Base-by-base conservation (phyloP, 768 basidiomycete species). In the Albatrellus ellisii region DNA sequence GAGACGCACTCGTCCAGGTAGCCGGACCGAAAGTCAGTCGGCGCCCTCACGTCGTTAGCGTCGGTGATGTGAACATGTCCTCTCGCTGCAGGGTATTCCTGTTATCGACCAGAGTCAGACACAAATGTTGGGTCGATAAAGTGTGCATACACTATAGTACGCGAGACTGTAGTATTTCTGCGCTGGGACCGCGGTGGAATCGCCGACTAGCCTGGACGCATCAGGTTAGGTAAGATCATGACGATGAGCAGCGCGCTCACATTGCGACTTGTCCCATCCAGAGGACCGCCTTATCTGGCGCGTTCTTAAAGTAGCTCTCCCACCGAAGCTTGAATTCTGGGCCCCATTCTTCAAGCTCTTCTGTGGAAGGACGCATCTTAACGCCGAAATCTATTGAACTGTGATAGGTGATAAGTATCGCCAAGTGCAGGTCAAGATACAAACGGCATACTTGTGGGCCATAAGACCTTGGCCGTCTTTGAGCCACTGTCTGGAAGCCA, bases 261-360 rank as follows among this genome's bases (percentile, higher is more conserved):
- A 62, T 64, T 3, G 68, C 56, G 17, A 67, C 46, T 0, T 62
- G 46, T 0, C 64, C 66, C 10, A 75, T 51, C 33, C 66, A 59
- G 45, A 70, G 50, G 3, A 73, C 68, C 8, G 75, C 66, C 50
- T 78, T 79, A 51, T 79, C 79, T 0, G 70, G 68, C 2, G 61
- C 63, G 21, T 61, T 56, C 20, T 56, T 66, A 31, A 72, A 79
- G 53, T 68, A 72, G 10, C 57, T 53, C 6, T 65, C 56, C 77
- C 76, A 78, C 31, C 64, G 57, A 18, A 59, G 36, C 21, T 61
- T 52, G 50, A 79, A 79, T 4, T 54, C 62, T 6, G 70, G 63
- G 0, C 65, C 64, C 26, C 79, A 56, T n/a, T 61, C 61, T 36
- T 65, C 59, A 18, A 76, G 59, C 31, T 79, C 35, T 22, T 36